Evolutionary conservation across 305 asterid genomes (phyloP).

Genomic region (Fraxinus sp.): DNA sequence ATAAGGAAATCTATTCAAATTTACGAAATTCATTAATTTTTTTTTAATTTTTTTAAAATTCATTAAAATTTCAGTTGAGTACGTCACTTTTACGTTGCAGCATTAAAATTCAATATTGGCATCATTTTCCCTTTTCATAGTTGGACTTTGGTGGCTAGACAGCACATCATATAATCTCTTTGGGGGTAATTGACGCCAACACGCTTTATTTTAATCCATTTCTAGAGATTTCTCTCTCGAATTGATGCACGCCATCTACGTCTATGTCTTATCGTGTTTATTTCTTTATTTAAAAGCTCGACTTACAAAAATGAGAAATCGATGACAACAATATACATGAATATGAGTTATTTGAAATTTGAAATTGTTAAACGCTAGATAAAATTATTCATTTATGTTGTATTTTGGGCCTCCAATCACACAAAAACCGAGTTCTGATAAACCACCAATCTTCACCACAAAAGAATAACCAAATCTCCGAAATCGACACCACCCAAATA

Average conservation of each 20-base stretch:
- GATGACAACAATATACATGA: background rate
- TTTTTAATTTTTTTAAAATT: too few relatives aligned
- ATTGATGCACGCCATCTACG: background rate
- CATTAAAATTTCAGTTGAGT: background rate
- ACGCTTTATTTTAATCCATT: background rate
- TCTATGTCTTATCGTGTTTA: background rate
- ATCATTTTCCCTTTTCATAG: background rate
- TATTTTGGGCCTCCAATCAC: too few relatives aligned
- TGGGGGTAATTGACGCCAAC: background rate
- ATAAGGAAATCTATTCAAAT: background rate
- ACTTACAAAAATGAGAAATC: background rate
- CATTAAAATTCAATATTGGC: background rate
- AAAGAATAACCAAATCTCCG: too few relatives aligned
- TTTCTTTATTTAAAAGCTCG: background rate
- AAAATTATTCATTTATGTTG: too few relatives aligned
- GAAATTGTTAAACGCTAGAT: too few relatives aligned
- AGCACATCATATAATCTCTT: background rate
- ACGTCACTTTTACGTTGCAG: background rate
- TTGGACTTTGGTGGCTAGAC: background rate
- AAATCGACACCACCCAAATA: too few relatives aligned
- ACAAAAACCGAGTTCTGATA: too few relatives aligned
- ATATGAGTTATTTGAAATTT: background rate
- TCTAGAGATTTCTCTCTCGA: background rate
- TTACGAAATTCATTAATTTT: too few relatives aligned
- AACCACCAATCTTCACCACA: too few relatives aligned